These are phyloP conservation scores for Crithidia fasciculata DNA, from an alignment of 208 protist species.

Conservation along the genomic window DNA sequence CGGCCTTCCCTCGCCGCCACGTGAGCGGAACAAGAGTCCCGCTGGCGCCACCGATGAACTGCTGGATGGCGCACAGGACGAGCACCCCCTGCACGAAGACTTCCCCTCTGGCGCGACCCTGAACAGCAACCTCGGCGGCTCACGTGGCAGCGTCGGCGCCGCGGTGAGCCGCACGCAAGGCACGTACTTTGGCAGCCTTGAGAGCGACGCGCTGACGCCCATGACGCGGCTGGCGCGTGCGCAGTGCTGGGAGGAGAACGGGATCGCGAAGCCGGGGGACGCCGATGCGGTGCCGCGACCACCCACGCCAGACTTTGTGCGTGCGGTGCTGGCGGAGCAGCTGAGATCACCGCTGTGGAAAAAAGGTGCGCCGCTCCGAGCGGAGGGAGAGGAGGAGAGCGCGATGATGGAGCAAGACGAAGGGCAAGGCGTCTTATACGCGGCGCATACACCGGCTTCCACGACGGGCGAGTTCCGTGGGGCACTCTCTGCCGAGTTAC, in stretches of 20 bases:
- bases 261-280: background rate
- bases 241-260: conserved; percentile 25
- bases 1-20: no score
- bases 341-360: background rate
- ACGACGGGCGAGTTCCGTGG: background rate
- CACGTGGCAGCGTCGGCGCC: background rate
- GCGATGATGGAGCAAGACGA: background rate
- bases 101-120: background rate
- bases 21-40: background rate
- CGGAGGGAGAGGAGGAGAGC: background rate
- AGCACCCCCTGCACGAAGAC: background rate
- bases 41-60: background rate
- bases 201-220: conserved; percentile 21
- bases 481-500: background rate
- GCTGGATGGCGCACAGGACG: background rate
- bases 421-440: no score
- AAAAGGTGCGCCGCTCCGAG: background rate
- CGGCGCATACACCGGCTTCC: no score
- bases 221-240: conserved; percentile 7
- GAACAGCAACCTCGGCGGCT: conserved; percentile 2
- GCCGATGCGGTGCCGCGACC: background rate
- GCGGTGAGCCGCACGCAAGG: background rate
- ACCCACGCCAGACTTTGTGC: conserved; percentile 24
- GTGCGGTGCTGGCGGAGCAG: conserved; percentile 4
- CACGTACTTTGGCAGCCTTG: conserved; percentile 7